phyloP scores from a whole-genome alignment of 1,284 basidiomycete species.

The Moesziomyces aphidis region DNA sequence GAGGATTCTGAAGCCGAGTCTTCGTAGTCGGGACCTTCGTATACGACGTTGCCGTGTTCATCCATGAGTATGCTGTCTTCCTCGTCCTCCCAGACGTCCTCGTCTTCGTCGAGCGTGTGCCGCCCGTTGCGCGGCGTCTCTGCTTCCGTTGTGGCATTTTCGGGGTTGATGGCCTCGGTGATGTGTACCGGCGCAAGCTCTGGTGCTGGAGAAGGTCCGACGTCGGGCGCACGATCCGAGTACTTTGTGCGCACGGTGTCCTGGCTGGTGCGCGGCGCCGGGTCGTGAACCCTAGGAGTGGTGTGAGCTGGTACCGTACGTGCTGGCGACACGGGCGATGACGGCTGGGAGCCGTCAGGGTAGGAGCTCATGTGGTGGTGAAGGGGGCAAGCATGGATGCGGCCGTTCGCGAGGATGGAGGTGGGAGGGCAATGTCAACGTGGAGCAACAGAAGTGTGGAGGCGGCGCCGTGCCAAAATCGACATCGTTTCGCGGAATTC shows the following conservation, averaged over 20 bases:
- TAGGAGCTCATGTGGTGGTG: neutral
- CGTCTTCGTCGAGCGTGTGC: constrained; percentile 28
- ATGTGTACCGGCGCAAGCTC: neutral
- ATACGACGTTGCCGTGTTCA: constrained; percentile 31
- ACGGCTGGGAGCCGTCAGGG: neutral
- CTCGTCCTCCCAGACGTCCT: constrained; percentile 49
- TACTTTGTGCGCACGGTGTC: constrained; percentile 22
- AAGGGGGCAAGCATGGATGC: neutral
- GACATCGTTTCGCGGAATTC: constrained; percentile 11
- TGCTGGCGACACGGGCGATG: too few species aligned
- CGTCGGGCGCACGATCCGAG: neutral
- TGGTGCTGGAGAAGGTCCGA: neutral
- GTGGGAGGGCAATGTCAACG: neutral
- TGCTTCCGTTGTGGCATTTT: too few species aligned
- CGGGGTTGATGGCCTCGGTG: too few species aligned
- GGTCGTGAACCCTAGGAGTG: neutral
- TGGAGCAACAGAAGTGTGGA: neutral
- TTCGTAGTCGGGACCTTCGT: constrained; percentile 25
- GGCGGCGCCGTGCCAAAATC: too few species aligned
- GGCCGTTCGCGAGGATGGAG: too few species aligned
- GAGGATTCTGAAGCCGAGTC: constrained; percentile 37
- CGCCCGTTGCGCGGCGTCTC: too few species aligned
- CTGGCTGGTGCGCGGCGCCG: constrained; percentile 10
- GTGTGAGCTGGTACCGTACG: neutral
- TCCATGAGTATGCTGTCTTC: constrained; percentile 31